Conservation (phyloP, 2,329 filamentous ascomycete species). For the Cryphonectria naterciae region DNA sequence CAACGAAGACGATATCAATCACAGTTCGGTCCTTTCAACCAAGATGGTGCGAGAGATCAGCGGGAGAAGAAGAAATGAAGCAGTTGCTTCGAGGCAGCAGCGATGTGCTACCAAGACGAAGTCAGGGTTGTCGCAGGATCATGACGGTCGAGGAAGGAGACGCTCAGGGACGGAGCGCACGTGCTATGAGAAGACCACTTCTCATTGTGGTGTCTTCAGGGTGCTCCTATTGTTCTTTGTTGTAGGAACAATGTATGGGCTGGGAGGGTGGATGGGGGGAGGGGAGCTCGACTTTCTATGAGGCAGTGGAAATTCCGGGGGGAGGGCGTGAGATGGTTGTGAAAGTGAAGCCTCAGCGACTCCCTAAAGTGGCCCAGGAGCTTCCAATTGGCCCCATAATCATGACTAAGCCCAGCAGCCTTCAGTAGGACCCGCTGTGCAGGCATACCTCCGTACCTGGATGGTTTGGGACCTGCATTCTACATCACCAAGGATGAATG, state of each 20-base stretch:
- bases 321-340: background rate
- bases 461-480: background rate
- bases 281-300: background rate
- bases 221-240: background rate
- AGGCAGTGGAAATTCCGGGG: background rate
- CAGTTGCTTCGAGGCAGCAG: slow-evolving; percentile 18
- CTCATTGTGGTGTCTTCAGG: background rate
- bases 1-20: background rate
- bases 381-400: background rate
- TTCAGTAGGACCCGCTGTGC: too few relatives aligned
- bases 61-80: background rate
- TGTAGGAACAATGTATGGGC: background rate
- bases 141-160: slow-evolving; percentile 16
- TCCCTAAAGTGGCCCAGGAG: background rate
- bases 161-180: slow-evolving; percentile 19
- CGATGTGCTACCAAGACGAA: slow-evolving; percentile 24
- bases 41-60: background rate
- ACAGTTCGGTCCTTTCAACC: background rate
- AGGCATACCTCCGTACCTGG: background rate
- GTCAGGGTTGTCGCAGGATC: slow-evolving; percentile 22
- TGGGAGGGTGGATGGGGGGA: background rate
- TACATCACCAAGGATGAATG: background rate
- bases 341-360: slow-evolving; percentile 1
- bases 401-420: background rate
- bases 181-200: background rate